Conservation (phyloP, 1,284 basidiomycete genomes). For the Ceratobasidium sp. region DNA sequence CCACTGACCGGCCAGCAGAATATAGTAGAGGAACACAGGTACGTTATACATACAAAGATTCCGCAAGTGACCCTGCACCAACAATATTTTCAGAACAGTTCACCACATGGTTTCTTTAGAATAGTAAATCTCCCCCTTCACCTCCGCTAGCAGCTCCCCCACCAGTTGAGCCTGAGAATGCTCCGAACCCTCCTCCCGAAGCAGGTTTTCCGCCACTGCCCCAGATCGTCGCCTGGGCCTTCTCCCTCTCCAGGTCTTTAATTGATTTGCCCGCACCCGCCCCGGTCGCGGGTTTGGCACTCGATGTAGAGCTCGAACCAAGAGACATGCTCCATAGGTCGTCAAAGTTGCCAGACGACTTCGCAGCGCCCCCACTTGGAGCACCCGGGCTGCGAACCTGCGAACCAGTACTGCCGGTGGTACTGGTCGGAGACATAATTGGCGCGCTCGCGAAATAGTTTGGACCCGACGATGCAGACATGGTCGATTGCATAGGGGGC, state of each 20-base stretch:
- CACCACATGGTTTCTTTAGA: slow-evolving; percentile 56
- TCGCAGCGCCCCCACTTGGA: slow-evolving; percentile 47
- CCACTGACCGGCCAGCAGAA: slow-evolving; percentile 9
- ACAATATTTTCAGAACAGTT: not conserved
- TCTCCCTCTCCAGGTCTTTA: slow-evolving; percentile 89
- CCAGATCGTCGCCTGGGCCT: slow-evolving; percentile 84
- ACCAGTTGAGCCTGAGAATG: slow-evolving; percentile 18
- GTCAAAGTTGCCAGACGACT: slow-evolving; percentile 74
- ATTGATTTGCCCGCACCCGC: slow-evolving; percentile 76
- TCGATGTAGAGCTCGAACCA: slow-evolving; percentile 61
- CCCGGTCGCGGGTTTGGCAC: slow-evolving; percentile 53
- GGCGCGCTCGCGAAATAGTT: slow-evolving; percentile 45
- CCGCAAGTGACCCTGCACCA: not conserved
- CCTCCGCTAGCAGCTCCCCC: slow-evolving; percentile 49
- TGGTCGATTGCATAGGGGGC: slow-evolving; percentile 36
- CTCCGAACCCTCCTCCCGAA: slow-evolving; percentile 41
- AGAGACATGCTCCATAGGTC: slow-evolving; percentile 92
- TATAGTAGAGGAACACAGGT: slow-evolving; percentile 10
- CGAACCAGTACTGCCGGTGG: slow-evolving; percentile 46
- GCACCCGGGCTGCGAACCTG: slow-evolving; percentile 41
- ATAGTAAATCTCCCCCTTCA: slow-evolving; percentile 57
- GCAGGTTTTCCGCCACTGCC: slow-evolving; percentile 51
- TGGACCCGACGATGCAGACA: slow-evolving; percentile 34
- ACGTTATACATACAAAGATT: slow-evolving; percentile 24
- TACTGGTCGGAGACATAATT: slow-evolving; percentile 46